phyloP scores from a whole-genome alignment of 2,329 filamentous ascomycete species.

The Sporothrix pseudoabietina region DNA sequence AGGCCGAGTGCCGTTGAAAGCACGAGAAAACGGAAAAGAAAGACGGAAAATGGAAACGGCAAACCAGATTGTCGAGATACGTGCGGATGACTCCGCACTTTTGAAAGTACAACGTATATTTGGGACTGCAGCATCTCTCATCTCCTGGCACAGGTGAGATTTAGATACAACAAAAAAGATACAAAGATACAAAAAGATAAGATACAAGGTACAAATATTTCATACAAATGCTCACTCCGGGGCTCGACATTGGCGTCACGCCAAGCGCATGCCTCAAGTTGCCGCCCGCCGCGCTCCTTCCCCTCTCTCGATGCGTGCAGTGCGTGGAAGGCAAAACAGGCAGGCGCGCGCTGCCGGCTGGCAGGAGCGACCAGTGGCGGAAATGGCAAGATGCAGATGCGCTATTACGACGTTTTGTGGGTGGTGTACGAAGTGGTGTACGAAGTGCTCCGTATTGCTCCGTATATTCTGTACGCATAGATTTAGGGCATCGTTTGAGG shows the following conservation, averaged over 20 bases:
- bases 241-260: neutral
- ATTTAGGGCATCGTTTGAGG: too few species aligned
- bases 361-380: conserved; percentile 15
- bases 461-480: conserved; percentile 5
- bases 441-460: too few species aligned
- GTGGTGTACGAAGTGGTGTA: neutral
- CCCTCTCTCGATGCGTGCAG: neutral
- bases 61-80: neutral
- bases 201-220: too few species aligned
- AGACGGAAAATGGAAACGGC: neutral
- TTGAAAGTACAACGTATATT: neutral
- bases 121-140: neutral
- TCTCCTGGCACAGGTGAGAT: neutral
- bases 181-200: neutral
- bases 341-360: conserved; percentile 12
- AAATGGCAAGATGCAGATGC: conserved; percentile 8
- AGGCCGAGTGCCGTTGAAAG: neutral
- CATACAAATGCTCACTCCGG: too few species aligned
- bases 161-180: neutral
- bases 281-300: too few species aligned
- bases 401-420: neutral
- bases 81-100: conserved; percentile 6
- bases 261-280: neutral
- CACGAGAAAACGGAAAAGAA: neutral
- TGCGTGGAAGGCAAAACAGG: conserved; percentile 3